A percentile compares a stretch with the other conserved stretches of the same genome.
Conservation (phyloP, 768 basidiomycete species). For the Russula abietina region DNA sequence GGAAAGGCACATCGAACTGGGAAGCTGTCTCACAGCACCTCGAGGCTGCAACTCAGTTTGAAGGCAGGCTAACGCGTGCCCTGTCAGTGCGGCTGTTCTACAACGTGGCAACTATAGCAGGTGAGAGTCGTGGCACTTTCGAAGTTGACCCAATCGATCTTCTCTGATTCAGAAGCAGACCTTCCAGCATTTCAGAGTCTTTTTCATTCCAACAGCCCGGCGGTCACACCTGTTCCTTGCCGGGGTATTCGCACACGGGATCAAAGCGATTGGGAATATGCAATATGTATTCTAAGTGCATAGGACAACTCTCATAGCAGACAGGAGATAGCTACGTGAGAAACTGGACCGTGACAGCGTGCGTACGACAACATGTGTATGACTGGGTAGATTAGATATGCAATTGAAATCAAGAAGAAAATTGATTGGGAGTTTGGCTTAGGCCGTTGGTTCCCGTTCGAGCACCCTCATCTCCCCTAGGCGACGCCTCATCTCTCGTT, state of each 20-base stretch:
- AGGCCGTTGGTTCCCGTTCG: slow-evolving; percentile 52
- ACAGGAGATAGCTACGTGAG: slow-evolving; percentile 13
- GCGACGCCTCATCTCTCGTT: slow-evolving; percentile 81
- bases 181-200: slow-evolving; percentile 6
- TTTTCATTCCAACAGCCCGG: slow-evolving; percentile 27
- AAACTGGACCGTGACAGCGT: not conserved
- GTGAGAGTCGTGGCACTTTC: slow-evolving; percentile 23
- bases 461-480: slow-evolving; percentile 75
- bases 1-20: slow-evolving; percentile 12
- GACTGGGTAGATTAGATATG: slow-evolving; percentile 1
- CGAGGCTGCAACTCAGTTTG: slow-evolving; percentile 22
- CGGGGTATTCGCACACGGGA: slow-evolving; percentile 40
- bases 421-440: slow-evolving; percentile 34
- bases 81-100: slow-evolving; percentile 48
- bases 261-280: slow-evolving; percentile 50
- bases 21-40: slow-evolving; percentile 11
- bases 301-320: slow-evolving; percentile 3
- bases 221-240: slow-evolving; percentile 49
- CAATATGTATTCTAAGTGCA: slow-evolving; percentile 41
- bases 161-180: slow-evolving; percentile 1
- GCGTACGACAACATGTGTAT: slow-evolving; percentile 7
- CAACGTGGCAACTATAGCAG: slow-evolving; percentile 5
- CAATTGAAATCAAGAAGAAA: slow-evolving; percentile 1
- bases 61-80: slow-evolving; percentile 24
- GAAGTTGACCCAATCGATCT: not conserved